phyloP scores from a whole-genome alignment of 192 early-diverging fungal genomes.

The Coemansia sp. region DNA sequence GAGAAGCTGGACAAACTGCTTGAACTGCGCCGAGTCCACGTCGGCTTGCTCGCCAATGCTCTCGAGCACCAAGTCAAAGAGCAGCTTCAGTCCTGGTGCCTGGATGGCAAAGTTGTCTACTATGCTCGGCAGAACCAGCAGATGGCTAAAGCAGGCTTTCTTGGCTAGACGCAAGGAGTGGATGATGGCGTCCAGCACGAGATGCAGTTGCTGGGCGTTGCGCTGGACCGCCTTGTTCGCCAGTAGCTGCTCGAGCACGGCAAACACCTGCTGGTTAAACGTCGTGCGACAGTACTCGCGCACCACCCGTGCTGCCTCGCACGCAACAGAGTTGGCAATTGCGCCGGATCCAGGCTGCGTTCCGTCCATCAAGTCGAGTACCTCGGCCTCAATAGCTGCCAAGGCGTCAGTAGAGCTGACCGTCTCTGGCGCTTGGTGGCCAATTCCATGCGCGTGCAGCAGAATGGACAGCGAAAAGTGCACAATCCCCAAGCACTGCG shows the following conservation, averaged over 20 bases:
- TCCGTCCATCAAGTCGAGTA: conserved; percentile 2
- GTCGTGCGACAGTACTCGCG: conserved; percentile 27
- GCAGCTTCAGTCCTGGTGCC: conserved; percentile 30
- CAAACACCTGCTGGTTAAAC: conserved; percentile 2
- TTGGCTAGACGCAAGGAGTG: conserved; percentile 15
- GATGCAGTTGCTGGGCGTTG: conserved; percentile 26
- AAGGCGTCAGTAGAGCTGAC: neutral
- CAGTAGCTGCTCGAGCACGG: conserved; percentile 14
- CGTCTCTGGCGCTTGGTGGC: neutral
- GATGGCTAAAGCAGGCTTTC: neutral
- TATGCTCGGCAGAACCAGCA: conserved; percentile 17
- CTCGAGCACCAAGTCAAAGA: conserved; percentile 30
- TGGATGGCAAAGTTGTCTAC: conserved; percentile 31
- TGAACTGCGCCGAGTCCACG: neutral
- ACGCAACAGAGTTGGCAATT: conserved; percentile 6
- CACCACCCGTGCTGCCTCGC: conserved; percentile 36
- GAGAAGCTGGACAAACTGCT: neutral
- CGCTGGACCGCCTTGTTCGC: conserved; percentile 11
- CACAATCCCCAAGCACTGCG: neutral
- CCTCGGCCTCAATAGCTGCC: neutral
- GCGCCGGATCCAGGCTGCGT: neutral
- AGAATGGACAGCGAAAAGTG: neutral
- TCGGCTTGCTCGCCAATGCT: conserved; percentile 2
- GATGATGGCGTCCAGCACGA: conserved; percentile 21
- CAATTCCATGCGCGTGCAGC: neutral